Conservation (phyloP, 768 basidiomycete genomes). For the Podaxis sp. region DNA sequence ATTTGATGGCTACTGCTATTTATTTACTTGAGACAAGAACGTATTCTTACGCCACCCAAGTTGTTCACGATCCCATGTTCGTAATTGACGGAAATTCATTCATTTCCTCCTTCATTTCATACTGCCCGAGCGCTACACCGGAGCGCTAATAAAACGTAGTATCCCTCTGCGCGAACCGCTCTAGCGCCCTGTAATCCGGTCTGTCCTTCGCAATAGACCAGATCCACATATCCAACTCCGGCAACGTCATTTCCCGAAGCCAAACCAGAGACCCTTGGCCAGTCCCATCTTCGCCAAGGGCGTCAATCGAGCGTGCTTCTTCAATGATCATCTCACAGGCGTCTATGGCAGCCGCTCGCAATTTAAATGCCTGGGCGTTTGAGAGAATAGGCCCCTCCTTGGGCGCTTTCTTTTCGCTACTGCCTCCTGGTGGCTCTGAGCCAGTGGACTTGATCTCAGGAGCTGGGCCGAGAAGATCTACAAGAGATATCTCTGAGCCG, state of each 20-base stretch:
- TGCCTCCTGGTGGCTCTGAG: background rate
- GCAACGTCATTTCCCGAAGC: conserved; percentile 56
- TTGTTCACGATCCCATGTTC: background rate
- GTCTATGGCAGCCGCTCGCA: conserved; percentile 79
- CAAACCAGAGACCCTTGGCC: conserved; percentile 31
- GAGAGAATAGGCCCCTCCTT: conserved; percentile 55
- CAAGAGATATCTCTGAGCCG: conserved; percentile 36
- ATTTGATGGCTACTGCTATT: background rate
- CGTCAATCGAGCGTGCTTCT: conserved; percentile 41
- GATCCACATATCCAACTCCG: conserved; percentile 75
- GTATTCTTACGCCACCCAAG: background rate
- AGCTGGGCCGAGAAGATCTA: conserved; percentile 38
- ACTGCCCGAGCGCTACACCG: background rate
- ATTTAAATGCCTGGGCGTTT: conserved; percentile 60
- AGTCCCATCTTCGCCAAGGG: conserved; percentile 21
- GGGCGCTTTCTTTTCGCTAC: conserved; percentile 18
- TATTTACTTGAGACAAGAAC: background rate
- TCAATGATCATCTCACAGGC: conserved; percentile 73
- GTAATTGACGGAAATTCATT: background rate
- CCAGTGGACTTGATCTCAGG: conserved; percentile 13
- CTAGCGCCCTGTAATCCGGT: conserved; percentile 63
- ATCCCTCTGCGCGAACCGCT: conserved; percentile 63
- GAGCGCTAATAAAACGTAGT: conserved; percentile 66
- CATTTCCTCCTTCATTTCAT: background rate
- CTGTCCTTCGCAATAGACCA: conserved; percentile 83